These are phyloP conservation scores for Cladophialophora immunda DNA, from an alignment of 2,329 filamentous ascomycete genomes.

Conservation along the genomic window DNA sequence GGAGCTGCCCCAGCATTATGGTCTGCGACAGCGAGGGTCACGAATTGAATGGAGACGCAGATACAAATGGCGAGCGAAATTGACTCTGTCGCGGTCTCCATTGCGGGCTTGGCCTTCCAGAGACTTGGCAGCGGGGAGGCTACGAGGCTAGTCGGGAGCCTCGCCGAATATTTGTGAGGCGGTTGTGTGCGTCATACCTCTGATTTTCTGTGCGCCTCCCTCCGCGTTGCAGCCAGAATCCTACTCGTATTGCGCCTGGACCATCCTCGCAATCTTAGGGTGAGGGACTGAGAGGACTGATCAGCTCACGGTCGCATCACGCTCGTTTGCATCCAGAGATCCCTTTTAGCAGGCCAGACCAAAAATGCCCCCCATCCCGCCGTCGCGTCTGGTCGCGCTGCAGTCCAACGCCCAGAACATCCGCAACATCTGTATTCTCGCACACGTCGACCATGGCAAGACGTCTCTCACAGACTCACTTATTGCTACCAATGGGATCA, in stretches of 20 bases:
- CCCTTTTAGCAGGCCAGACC: not conserved
- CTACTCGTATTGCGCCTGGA: not conserved
- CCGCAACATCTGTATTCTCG: slow-evolving; percentile 96
- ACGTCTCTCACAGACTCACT: slow-evolving; percentile 96
- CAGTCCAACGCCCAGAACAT: slow-evolving; percentile 89
- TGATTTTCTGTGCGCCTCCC: not conserved
- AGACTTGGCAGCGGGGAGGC: no score
- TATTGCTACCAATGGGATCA: slow-evolving; percentile 98
- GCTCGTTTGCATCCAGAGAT: no score
- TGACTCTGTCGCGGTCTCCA: no score
- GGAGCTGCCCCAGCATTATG: no score
- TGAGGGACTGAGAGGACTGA: not conserved
- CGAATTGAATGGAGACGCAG: no score
- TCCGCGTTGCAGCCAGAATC: not conserved
- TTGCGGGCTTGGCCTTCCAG: no score
- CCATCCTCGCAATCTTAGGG: not conserved
- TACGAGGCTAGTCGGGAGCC: not conserved
- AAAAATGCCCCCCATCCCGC: slow-evolving; percentile 86
- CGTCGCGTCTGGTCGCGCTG: slow-evolving; percentile 88
- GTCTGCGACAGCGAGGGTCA: no score
- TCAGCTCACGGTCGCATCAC: not conserved
- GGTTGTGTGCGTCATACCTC: not conserved
- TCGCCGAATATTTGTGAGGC: not conserved
- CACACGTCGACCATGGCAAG: slow-evolving; percentile 98
- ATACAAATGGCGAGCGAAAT: no score